Conservation (phyloP, 306 rosid genomes). For the Purshia tridentata region DNA sequence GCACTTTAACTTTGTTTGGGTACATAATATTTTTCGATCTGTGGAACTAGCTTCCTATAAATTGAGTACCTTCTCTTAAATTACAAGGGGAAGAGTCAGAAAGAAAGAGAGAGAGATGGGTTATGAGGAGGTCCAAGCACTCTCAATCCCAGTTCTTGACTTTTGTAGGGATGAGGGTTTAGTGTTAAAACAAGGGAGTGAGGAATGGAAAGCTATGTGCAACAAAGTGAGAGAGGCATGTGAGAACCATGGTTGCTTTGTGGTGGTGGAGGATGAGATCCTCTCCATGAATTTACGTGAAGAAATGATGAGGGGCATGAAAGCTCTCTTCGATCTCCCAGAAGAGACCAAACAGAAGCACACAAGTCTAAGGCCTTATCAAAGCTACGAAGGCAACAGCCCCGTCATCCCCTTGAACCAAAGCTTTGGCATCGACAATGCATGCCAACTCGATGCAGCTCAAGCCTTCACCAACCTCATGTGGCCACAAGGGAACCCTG, state of each 20-base stretch:
- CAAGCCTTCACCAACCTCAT: slow-evolving; percentile 43
- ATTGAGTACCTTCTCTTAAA: background rate
- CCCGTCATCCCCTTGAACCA: slow-evolving; percentile 30
- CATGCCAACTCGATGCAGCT: background rate
- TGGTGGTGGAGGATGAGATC: slow-evolving; percentile 16
- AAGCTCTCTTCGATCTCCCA: slow-evolving; percentile 49
- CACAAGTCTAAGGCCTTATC: slow-evolving; percentile 28
- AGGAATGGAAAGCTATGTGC: slow-evolving; percentile 24
- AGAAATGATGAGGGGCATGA: slow-evolving; percentile 28
- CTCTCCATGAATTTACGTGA: slow-evolving; percentile 10
- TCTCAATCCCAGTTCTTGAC: slow-evolving; percentile 12
- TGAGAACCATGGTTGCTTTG: slow-evolving; percentile 34
- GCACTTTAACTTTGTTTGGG: background rate
- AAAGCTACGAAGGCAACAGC: slow-evolving; percentile 34
- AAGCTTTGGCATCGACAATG: slow-evolving; percentile 48
- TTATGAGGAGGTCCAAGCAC: background rate
- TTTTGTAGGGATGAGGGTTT: slow-evolving; percentile 7
- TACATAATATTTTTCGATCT: background rate
- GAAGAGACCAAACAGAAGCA: slow-evolving; percentile 45
- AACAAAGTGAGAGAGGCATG: slow-evolving; percentile 33
- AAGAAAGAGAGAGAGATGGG: slow-evolving; percentile 7
- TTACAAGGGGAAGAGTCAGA: background rate
- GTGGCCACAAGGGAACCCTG: slow-evolving; percentile 57
- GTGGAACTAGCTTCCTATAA: slow-evolving; percentile 12
- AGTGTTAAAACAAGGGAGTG: slow-evolving; percentile 4